Base-by-base conservation (phyloP, 495 filamentous ascomycete genomes). In the Penicillium robsamsonii region DNA sequence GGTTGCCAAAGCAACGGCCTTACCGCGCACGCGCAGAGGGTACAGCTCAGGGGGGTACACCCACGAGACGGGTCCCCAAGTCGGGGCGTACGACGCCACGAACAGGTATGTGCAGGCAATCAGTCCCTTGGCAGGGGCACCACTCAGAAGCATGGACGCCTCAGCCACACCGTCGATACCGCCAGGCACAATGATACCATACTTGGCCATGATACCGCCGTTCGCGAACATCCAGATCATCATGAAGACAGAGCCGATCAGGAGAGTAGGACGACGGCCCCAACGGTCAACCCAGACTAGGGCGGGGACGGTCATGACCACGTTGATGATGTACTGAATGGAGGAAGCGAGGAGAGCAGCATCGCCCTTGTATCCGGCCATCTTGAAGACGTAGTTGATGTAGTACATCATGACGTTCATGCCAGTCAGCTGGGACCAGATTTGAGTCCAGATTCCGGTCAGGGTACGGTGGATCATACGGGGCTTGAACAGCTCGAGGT, bases 341-440 rank as follows among this genome's bases (percentile, higher is more conserved):
- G 85, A 87, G 5, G 87, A 81, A 18, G 87, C 74, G 15, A 93
- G 79, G 35, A 75, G 68, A 46, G 62, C 69, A 4, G 69, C 52
- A 30, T 73, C 55, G 8, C 71, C 73, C 0, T 55, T 48, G 31
- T 72, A 70, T 3, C 73, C 73, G 2, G 73, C 71, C 71, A 74
- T 75, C 15, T 33, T 49, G 56, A 75, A 74, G 18, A 74, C 70
- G 20, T 71, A 72, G 22, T 60, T 71, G 51, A 75, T 73, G 56
- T 75, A 75, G 53, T 70, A 70, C 69, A 72, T 90, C 87, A 92
- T 92, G 25, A 92, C 87, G 66, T 91, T 92, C 85, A 91, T 91
- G 40, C 90, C 90, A 2, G 87, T 89, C 46, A 92, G 72, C 65
- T 94, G 90, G 31, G 84, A 85, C 89, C 89, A 92, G 65, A 94